Conservation (phyloP, 306 rosid genomes). For the Pueraria montana region DNA sequence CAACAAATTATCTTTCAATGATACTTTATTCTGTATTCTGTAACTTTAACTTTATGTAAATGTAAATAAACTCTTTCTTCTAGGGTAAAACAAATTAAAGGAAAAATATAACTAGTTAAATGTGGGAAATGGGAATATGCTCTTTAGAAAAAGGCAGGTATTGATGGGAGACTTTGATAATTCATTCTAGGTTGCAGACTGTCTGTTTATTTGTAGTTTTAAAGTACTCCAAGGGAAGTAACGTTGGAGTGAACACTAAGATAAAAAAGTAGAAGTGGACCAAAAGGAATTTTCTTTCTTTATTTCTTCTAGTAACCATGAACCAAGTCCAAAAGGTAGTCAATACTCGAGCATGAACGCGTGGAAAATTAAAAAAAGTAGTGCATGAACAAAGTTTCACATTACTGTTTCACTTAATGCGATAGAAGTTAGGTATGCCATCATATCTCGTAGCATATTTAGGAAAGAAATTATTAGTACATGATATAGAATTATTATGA, state of each 20-base stretch:
- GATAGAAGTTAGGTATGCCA: neutral
- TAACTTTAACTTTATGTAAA: neutral
- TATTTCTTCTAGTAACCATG: neutral
- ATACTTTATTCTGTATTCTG: neutral
- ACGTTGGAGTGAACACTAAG: no score
- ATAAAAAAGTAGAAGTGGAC: neutral
- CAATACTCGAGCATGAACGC: neutral
- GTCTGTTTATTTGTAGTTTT: neutral
- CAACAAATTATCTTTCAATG: neutral
- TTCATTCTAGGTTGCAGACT: neutral
- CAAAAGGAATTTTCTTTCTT: neutral
- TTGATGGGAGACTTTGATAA: neutral
- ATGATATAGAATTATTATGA: no score
- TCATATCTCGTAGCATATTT: no score
- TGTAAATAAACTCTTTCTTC: neutral
- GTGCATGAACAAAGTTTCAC: neutral
- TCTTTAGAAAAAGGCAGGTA: neutral
- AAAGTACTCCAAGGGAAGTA: no score
- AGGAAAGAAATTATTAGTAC: no score
- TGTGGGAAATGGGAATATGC: neutral
- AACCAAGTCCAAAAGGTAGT: neutral
- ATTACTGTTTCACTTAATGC: neutral
- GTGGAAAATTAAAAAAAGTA: neutral
- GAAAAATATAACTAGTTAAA: neutral
- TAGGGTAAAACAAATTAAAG: neutral